phyloP scores from a whole-genome alignment of 169 alveolate species.

The Babesia ovata region DNA sequence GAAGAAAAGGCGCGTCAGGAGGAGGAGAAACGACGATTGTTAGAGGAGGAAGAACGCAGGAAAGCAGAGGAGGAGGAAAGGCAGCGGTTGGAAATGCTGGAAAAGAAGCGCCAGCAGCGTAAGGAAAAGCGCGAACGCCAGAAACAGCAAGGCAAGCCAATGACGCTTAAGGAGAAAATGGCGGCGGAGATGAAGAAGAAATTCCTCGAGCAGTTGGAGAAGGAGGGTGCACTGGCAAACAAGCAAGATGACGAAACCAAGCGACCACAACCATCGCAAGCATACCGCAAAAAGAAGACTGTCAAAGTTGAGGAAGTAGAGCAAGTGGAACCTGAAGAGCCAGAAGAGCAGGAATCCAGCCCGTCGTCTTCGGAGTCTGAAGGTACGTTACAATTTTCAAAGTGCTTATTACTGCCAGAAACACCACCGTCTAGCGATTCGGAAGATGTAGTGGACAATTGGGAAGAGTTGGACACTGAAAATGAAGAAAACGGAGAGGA shows the following conservation, averaged over 20 bases:
- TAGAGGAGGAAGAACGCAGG: conserved; percentile 79
- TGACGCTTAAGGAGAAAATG: conserved; percentile 79
- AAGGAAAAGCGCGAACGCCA: conserved; percentile 80
- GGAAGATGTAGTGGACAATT: conserved; percentile 60
- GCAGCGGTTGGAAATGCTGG: conserved; percentile 50
- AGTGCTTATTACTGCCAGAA: background rate
- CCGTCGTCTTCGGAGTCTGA: conserved; percentile 3
- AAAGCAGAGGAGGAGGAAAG: conserved; percentile 63
- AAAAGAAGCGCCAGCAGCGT: conserved; percentile 76
- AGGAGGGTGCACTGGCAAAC: conserved; percentile 66
- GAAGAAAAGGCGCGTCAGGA: conserved; percentile 76
- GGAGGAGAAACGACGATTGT: conserved; percentile 79
- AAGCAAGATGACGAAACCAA: conserved; percentile 52
- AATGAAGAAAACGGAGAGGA: background rate
- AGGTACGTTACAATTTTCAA: background rate
- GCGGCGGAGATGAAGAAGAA: conserved; percentile 77
- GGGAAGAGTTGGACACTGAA: conserved; percentile 49
- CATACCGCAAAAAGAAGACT: conserved; percentile 44
- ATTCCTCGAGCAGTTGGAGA: conserved; percentile 75
- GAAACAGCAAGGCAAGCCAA: conserved; percentile 82
- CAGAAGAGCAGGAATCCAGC: conserved; percentile 22
- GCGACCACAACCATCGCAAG: background rate
- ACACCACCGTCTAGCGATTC: conserved; percentile 25
- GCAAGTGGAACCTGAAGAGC: conserved; percentile 33
- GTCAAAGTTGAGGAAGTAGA: conserved; percentile 23